Evolutionary conservation across 2,329 filamentous ascomycete genomes (phyloP), one percentile per base, ranked within the genome.

Genomic region (Fusarium bulbicola): DNA sequence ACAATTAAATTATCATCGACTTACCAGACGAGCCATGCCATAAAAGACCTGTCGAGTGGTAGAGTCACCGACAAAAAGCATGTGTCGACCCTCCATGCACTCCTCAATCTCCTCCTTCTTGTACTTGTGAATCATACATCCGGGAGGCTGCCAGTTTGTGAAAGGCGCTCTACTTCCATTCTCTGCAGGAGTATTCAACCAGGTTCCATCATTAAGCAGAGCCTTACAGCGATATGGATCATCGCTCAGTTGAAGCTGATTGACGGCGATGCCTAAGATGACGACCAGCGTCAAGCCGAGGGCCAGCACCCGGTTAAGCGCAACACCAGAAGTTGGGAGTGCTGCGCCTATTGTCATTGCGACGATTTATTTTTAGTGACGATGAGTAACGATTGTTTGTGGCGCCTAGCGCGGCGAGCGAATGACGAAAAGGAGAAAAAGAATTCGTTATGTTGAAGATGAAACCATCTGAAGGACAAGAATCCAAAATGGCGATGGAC

Each of bases 61-160:
- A 3, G 87, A 87, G 77, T 92, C 90, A 32, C 90, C 90, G 37
- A 86, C 83, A 75, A 92, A 89, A 15, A 90, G 82, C 32, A 92
- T 77, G 52, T 84, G 85, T 32, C 84, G 85, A 28, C 83, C 81
- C 20, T 81, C 80, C 36, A 90, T 82, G 75, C 91, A 92, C 58
- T 81, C 79, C 34, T 81, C 79, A 58, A 91, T 84, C 52, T 89
- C 87, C 30, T 84, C 79, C 24, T 79, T 77, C 36, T 84, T 83
- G 80, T 91, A 91, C 67, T 86, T 81, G 68, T 88, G 86, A 78
- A 91, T 82, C 66, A 88, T 86, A 79, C 90, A 92, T 39, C 88
- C 87, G 28, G 83, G 82, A 9, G 89, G 87, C 67, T 90, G 87
- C 90, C 90, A 92, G 70, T 85, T 83, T 45, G 83, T 80, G 69